phyloP scores from a whole-genome alignment of 2,329 filamentous ascomycete genomes.

The Berkeleyomyces basicola region DNA sequence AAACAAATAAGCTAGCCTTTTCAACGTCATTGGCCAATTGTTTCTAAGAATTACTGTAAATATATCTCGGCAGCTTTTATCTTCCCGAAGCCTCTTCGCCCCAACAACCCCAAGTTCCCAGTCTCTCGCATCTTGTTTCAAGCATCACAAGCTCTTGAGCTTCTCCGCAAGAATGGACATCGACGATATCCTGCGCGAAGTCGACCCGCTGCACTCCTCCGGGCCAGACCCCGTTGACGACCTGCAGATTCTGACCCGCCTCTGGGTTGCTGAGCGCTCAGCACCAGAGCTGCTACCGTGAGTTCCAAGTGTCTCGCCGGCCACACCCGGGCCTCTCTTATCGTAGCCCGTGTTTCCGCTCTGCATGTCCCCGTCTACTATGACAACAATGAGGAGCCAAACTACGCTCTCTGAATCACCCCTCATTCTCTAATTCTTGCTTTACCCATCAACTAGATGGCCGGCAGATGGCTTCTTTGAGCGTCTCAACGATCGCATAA shows the following conservation, averaged over 20 bases:
- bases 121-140: neutral
- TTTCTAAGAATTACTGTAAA: neutral
- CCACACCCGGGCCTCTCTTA: too few relatives aligned
- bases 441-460: conserved; percentile 24
- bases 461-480: conserved; percentile 60
- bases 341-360: too few relatives aligned
- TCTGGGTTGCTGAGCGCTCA: conserved; percentile 83
- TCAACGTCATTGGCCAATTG: too few relatives aligned
- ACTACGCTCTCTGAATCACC: neutral
- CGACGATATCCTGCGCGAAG: conserved; percentile 60
- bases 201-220: conserved; percentile 43
- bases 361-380: neutral
- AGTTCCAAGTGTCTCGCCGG: neutral
- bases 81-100: too few relatives aligned
- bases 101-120: too few relatives aligned
- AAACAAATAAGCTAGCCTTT: neutral
- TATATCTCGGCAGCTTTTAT: neutral
- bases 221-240: conserved; percentile 48
- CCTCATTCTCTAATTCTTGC: conserved; percentile 20
- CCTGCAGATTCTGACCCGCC: conserved; percentile 73
- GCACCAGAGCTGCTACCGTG: conserved; percentile 61
- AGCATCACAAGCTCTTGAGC: neutral
- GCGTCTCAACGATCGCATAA: conserved; percentile 57
- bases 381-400: too few relatives aligned
- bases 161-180: conserved; percentile 46